Percentiles rank a stretch among this genome's conserved stretches.
Conservation (phyloP, 805 yeast genomes). For the Pichia californica region DNA sequence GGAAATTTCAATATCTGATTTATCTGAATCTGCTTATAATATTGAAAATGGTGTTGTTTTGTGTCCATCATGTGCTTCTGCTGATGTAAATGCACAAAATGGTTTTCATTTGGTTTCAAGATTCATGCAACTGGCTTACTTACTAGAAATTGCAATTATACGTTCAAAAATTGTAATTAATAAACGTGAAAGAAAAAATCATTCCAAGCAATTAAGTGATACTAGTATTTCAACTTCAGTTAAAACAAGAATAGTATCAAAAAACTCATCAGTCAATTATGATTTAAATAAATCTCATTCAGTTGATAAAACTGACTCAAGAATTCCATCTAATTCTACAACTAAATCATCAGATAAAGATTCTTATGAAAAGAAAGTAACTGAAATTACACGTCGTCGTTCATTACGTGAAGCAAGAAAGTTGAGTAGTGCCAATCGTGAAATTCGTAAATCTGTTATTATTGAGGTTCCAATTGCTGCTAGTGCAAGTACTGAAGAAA, state of each 20-base stretch:
- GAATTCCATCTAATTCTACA: neutral
- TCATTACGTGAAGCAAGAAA: conserved; percentile 64
- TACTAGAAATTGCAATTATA: conserved; percentile 77
- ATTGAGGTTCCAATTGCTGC: conserved; percentile 55
- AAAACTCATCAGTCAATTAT: neutral
- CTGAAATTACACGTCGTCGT: conserved; percentile 70
- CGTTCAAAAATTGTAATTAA: conserved; percentile 60
- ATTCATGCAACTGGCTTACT: conserved; percentile 65
- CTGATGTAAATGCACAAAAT: conserved; percentile 39
- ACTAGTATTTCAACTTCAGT: neutral
- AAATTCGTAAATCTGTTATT: conserved; percentile 58
- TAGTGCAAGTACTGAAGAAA: conserved; percentile 25
- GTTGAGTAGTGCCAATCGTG: conserved; percentile 45
- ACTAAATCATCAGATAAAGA: conserved; percentile 27
- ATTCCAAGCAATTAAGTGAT: conserved; percentile 2
- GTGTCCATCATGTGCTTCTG: conserved; percentile 59
- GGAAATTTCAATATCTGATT: conserved; percentile 5
- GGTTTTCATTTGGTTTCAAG: conserved; percentile 64
- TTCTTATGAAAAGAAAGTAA: conserved; percentile 61
- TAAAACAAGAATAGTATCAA: neutral
- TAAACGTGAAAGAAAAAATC: conserved; percentile 16
- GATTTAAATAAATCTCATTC: neutral
- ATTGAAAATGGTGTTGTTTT: conserved; percentile 32
- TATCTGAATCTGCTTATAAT: conserved; percentile 43
- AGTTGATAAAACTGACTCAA: too few species aligned